A percentile compares a stretch with the other conserved stretches of the same genome.
Conservation (phyloP, 2,329 filamentous ascomycete species). For the Botrytis fragariae region DNA sequence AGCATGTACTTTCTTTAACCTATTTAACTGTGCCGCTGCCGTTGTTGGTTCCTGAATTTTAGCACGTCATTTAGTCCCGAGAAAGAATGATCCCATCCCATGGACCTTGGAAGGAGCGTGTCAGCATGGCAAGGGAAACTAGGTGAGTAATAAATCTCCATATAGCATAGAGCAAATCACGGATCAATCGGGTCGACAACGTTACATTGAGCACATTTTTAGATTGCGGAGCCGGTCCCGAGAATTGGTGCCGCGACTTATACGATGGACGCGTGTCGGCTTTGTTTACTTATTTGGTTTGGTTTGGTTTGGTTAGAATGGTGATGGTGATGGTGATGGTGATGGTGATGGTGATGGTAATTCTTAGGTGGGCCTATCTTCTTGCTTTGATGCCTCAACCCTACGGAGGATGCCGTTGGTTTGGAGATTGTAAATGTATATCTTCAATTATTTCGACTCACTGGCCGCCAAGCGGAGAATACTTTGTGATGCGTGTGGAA, state of each 20-base stretch:
- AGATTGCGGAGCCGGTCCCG: neutral
- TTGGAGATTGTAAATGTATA: neutral
- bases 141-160: neutral
- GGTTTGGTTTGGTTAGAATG: too few species aligned
- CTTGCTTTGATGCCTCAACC: neutral
- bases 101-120: neutral
- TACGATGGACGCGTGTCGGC: neutral
- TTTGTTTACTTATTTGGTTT: neutral
- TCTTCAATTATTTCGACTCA: neutral
- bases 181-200: neutral
- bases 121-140: neutral
- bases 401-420: neutral
- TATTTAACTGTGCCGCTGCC: neutral
- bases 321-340: neutral
- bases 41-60: neutral
- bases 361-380: neutral
- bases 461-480: neutral
- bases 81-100: neutral
- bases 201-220: slow-evolving; percentile 4
- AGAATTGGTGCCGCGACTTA: neutral
- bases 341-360: neutral
- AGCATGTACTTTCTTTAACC: neutral
- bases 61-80: neutral
- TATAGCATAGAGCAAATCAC: neutral
- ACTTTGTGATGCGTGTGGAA: neutral